Evolutionary conservation across 345 rosid genomes (phyloP).

Genomic region (Linum usitatissimum): DNA sequence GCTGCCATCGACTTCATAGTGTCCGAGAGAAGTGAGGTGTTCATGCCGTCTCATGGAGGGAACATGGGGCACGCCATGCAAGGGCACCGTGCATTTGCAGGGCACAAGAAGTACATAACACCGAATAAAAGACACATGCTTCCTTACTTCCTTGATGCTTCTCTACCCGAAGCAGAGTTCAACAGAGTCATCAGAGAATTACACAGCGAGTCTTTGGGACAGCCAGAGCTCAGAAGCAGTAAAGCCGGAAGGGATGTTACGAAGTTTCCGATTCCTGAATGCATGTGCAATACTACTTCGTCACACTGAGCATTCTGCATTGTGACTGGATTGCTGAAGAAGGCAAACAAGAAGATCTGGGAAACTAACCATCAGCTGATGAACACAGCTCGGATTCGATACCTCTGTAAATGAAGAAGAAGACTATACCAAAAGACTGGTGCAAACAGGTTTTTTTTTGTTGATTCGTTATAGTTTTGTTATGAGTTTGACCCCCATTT

Average conservation of each 20-base stretch:
- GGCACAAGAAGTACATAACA: slow-evolving; percentile 80
- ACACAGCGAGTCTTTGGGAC: slow-evolving; percentile 73
- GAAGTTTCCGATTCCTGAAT: slow-evolving; percentile 77
- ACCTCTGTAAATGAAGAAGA: not conserved
- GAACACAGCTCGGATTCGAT: no score
- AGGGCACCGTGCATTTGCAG: slow-evolving; percentile 80
- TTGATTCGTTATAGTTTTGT: not conserved
- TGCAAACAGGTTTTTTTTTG: not conserved
- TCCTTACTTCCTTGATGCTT: slow-evolving; percentile 55
- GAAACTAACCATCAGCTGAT: no score
- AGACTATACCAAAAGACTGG: not conserved
- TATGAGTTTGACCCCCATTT: not conserved
- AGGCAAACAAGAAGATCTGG: no score
- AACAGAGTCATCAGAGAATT: slow-evolving; percentile 48
- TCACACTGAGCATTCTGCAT: not conserved
- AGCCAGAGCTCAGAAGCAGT: slow-evolving; percentile 64
- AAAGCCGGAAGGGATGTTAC: slow-evolving; percentile 78
- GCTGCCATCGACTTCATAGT: slow-evolving; percentile 87
- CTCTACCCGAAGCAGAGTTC: slow-evolving; percentile 65
- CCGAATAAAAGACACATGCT: slow-evolving; percentile 96
- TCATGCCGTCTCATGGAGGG: slow-evolving; percentile 99
- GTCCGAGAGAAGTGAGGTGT: slow-evolving; percentile 72
- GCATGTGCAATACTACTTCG: slow-evolving; percentile 48
- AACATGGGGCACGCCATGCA: slow-evolving; percentile 94
- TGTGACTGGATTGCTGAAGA: not conserved